phyloP scores from a whole-genome alignment of 2,329 filamentous ascomycete species.

The Penicillium griseofulvum region DNA sequence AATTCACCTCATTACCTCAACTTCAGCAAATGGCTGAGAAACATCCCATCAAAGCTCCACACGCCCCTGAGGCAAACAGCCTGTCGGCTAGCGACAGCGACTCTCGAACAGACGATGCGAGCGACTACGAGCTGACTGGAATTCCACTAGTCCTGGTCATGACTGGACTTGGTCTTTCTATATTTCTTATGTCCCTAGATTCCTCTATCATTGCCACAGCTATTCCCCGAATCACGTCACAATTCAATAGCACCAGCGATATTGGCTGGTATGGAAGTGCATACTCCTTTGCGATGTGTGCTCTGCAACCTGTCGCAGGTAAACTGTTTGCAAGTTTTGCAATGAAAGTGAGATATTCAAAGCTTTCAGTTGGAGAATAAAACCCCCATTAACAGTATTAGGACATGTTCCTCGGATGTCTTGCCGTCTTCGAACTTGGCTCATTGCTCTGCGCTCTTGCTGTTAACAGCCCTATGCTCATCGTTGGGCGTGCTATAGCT shows the following conservation, averaged over 20 bases:
- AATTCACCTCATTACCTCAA: neutral
- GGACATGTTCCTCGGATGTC: neutral
- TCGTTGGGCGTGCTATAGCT: neutral
- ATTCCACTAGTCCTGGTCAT: neutral
- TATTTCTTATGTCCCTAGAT: neutral
- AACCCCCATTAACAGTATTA: neutral
- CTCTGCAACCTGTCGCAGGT: neutral
- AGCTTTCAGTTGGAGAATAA: fast-evolving
- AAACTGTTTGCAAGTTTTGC: neutral
- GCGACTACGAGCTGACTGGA: neutral
- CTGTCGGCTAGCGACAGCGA: neutral
- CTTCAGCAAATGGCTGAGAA: neutral
- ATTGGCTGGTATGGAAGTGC: neutral
- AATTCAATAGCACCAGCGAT: neutral
- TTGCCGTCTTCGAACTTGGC: neutral
- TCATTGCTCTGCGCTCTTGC: neutral
- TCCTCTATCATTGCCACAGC: neutral
- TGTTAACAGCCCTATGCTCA: neutral
- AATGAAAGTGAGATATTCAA: neutral
- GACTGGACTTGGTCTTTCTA: neutral
- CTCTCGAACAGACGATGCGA: neutral
- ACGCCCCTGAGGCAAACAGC: neutral
- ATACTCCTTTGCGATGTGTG: neutral
- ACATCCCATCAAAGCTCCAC: too few species aligned
- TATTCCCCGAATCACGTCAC: neutral